Evolutionary conservation across 768 basidiomycete species (phyloP), one percentile per base, ranked within the genome.

Genomic region (Punctularia strigosozonata): DNA sequence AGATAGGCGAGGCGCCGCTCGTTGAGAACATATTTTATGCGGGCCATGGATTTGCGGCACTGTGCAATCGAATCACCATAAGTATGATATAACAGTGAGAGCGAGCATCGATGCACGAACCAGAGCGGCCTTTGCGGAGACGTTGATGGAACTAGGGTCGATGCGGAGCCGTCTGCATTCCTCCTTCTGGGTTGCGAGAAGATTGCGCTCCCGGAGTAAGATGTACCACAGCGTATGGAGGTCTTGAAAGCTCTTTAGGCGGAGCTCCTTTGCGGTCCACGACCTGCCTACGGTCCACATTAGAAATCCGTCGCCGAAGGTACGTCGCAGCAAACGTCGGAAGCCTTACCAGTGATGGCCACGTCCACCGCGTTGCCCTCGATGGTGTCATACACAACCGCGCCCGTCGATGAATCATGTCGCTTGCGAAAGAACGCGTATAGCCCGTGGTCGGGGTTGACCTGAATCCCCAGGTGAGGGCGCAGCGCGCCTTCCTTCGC

Each of bases 211-310:
- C 46, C 88, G 69, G 33, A 90, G 51, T 19, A 89, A 63, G 35
- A 97, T 69, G 56, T 94, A 97, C 94, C 95, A 99, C 25, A 99
- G 68, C 6, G 79, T 84, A 58, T 99, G 95, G 45, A 99, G 63
- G 54, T 98, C 92, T 43, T 75, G 73, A 66, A 98, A 98, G 46
- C 77, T 85, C 60, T 97, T 97, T 38, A 80, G 66, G 25, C 95
- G 72, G 33, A 99, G 69, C 52, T 98, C 95, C 7, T 74, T 67
- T 5, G 90, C 80, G 38, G 63, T 70, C 92, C 92, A 98, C 19
- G 85, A 66, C 38, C 94, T 76, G 28, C 91, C 94, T 92, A 51
- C n/a, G 42, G 18, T 20, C 6, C 12, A 42, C 23, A 21, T 31
- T 25, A 32, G 26, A 25, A 46, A 28, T 32, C 15, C 10, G 28